Percentiles rank a stretch among this genome's conserved stretches.
phyloP scores from a whole-genome alignment of 306 rosid species.

The Acacia confusa region DNA sequence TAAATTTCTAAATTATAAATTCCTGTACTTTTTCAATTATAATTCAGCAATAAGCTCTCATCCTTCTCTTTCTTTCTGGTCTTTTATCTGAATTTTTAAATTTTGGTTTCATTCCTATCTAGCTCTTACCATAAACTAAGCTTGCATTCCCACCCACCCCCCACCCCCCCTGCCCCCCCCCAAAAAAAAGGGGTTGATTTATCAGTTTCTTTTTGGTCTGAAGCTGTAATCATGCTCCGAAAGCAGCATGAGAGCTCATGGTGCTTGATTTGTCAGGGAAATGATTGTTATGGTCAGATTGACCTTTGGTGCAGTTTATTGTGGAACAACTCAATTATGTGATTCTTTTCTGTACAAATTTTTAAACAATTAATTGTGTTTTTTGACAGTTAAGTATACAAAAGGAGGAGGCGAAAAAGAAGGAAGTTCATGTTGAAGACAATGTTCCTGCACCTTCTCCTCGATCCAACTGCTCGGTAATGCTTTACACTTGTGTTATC shows the following conservation, averaged over 20 bases:
- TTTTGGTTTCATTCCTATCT: not conserved
- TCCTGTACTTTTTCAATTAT: not conserved
- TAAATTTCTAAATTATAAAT: not conserved
- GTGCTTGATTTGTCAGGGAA: not conserved
- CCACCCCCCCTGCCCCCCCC: too few relatives aligned
- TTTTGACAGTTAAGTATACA: constrained; percentile 64
- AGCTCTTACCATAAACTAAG: not conserved
- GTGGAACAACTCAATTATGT: not conserved
- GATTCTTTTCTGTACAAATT: not conserved
- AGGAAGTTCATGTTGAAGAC: constrained; percentile 86
- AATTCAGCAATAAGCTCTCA: not conserved
- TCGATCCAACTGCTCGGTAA: constrained; percentile 87
- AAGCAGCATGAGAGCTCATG: not conserved
- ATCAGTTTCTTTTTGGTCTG: not conserved
- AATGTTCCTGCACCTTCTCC: constrained; percentile 96
- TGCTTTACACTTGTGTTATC: constrained; percentile 2
- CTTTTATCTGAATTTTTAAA: not conserved
- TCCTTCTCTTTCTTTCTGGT: not conserved
- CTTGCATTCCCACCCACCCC: too few relatives aligned
- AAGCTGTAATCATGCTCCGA: not conserved
- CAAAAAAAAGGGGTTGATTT: not conserved
- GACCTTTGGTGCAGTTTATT: not conserved
- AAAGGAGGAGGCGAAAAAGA: constrained; percentile 96
- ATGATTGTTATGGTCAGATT: not conserved
- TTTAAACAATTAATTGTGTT: not conserved